These are phyloP conservation scores for Saposhnikovia divaricata DNA, from an alignment of 129 eudicot species.

Conservation along the genomic window DNA sequence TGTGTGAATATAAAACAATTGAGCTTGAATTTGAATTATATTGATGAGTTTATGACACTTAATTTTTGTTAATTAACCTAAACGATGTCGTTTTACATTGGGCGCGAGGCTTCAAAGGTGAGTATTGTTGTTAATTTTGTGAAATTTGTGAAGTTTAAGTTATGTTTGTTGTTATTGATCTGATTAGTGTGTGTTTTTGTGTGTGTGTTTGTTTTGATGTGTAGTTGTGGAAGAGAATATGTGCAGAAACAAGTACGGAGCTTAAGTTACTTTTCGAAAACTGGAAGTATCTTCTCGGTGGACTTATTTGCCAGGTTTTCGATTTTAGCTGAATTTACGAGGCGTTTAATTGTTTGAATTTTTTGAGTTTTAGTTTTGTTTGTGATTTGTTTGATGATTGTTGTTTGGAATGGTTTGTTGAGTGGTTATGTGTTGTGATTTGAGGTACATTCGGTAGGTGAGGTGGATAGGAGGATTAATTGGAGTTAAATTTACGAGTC, in stretches of 20 bases:
- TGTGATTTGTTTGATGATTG: not conserved
- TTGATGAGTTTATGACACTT: constrained; percentile 52
- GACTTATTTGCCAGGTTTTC: constrained; percentile 77
- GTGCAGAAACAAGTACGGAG: constrained; percentile 77
- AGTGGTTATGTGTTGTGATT: not conserved
- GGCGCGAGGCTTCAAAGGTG: constrained; percentile 99
- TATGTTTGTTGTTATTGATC: not conserved
- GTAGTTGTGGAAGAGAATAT: constrained; percentile 92
- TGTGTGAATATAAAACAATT: not conserved
- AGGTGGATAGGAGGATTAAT: not conserved
- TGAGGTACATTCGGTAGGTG: not conserved
- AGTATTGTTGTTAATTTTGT: not conserved
- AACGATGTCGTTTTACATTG: constrained; percentile 90
- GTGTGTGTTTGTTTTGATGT: constrained; percentile 11
- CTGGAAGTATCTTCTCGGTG: constrained; percentile 94
- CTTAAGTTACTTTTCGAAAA: constrained; percentile 71
- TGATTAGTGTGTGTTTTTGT: constrained; percentile 17
- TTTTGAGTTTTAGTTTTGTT: not conserved
- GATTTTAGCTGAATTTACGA: not conserved
- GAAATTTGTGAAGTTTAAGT: not conserved
- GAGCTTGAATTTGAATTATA: not conserved
- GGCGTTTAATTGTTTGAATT: not conserved
- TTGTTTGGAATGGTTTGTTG: not conserved
- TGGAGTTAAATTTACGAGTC: not conserved
- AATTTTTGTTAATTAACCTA: constrained; percentile 1